phyloP scores from a whole-genome alignment of 1,284 basidiomycete species.

The Mycena citricolor region DNA sequence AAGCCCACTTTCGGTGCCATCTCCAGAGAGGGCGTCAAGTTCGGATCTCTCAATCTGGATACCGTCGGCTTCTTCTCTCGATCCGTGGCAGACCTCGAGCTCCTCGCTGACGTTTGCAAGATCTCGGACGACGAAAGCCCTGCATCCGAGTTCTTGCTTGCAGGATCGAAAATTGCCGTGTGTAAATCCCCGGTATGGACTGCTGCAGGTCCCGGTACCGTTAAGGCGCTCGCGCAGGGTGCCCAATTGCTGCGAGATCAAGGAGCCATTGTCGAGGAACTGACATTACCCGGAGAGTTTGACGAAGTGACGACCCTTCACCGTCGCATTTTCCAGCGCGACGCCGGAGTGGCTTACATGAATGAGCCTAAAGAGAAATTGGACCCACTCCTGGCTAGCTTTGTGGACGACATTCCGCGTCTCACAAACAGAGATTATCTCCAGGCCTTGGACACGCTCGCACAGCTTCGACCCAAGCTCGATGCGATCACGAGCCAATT shows the following conservation, averaged over 20 bases:
- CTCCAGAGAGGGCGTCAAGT: slow-evolving; percentile 21
- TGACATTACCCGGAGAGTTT: slow-evolving; percentile 23
- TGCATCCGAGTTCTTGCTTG: slow-evolving; percentile 8
- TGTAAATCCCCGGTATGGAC: slow-evolving; percentile 25
- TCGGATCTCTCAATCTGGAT: slow-evolving; percentile 23
- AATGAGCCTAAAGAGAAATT: slow-evolving; percentile 22
- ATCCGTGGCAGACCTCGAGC: slow-evolving; percentile 19
- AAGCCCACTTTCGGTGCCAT: slow-evolving; percentile 25
- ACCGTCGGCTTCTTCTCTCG: slow-evolving; percentile 23
- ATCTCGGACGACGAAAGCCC: slow-evolving; percentile 19
- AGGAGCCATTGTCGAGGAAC: slow-evolving; percentile 22
- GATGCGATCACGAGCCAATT: slow-evolving; percentile 21
- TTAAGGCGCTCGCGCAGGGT: slow-evolving; percentile 16
- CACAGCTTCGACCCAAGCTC: slow-evolving; percentile 19
- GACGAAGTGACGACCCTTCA: slow-evolving; percentile 8
- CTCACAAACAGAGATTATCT: slow-evolving; percentile 15
- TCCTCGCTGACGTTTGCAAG: slow-evolving; percentile 21
- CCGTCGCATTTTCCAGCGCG: slow-evolving; percentile 8
- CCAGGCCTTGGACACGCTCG: slow-evolving; percentile 19
- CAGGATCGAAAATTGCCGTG: slow-evolving; percentile 20
- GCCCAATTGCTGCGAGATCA: slow-evolving; percentile 16
- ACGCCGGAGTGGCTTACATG: slow-evolving; percentile 17
- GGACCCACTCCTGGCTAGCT: slow-evolving; percentile 13
- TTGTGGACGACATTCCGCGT: slow-evolving; percentile 17
- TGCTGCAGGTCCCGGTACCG: slow-evolving; percentile 18